Base-by-base conservation (phyloP, 352 stramenopile species). In the Pythium scleroteichum region DNA sequence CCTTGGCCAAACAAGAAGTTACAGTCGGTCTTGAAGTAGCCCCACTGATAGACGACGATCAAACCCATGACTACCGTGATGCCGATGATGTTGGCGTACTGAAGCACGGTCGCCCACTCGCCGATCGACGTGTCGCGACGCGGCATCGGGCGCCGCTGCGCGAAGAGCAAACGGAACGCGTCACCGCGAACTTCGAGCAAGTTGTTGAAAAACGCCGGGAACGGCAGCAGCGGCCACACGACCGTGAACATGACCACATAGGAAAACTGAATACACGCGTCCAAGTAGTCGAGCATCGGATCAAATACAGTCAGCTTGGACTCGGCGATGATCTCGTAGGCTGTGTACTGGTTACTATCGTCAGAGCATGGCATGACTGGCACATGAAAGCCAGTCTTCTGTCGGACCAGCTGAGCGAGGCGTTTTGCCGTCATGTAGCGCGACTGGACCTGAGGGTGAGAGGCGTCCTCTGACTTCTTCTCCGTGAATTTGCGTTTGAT, bases 171-270 rank as follows among this genome's bases (percentile, higher is more conserved):
- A 0, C 84, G 84, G 58, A 94, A 94, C 3, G 86, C 86, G 20
- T 95, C 86, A 38, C 84, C 84, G 38, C 86, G 86, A 17, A 95
- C 84, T 68, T 95, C 86, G 13, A 96, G 55, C n/a, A 96, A 42
- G 52, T 94, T 94, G 58, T 94, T 93, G 56, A 91, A 68, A 46
- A 92, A 93, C n/a, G 87, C 87, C 22, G 85, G 84, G 39, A 95
- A 80, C 32, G 87, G 87, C 51, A 96, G 58, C 40, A 96, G 62
- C n/a, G 85, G 85, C 87, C 87, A 96, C 56, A 94, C 87, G 9
- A 92, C 85, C 4, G 85, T 95, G 54, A 96, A 96, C 87, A 96
- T 96, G 64, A 94, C 76, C 52, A 96, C 82, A 60, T 95, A 96
- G 6, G 85, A 94, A 53, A 96, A 93, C 69, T 96, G 87, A 53